Evolutionary conservation across 2,329 filamentous ascomycete genomes (phyloP).

Genomic region (Furcasterigmium furcatum): DNA sequence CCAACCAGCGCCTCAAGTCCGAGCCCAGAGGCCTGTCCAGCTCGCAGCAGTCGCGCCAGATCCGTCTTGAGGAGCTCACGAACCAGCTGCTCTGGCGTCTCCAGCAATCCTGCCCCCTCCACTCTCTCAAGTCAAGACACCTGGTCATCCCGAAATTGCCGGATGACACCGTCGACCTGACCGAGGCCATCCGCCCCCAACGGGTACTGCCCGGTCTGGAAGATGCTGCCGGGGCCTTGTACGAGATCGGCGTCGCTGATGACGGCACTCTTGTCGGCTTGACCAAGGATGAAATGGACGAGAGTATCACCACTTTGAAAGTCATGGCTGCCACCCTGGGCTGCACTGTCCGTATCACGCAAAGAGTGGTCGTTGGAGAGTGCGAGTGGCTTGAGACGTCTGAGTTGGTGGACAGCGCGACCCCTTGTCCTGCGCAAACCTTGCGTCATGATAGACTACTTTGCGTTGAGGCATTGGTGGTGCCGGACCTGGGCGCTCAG

Average conservation of each 20-base stretch:
- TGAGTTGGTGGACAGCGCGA: constrained; percentile 21
- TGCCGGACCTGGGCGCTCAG: constrained; percentile 54
- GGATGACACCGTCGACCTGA: constrained; percentile 50
- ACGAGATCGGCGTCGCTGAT: constrained; percentile 95
- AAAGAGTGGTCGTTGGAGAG: constrained; percentile 79
- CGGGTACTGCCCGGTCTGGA: constrained; percentile 77
- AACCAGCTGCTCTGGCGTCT: constrained; percentile 93
- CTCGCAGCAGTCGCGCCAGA: constrained; percentile 68
- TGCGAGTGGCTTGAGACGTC: constrained; percentile 67
- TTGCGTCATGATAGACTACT: constrained; percentile 57
- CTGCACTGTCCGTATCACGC: constrained; percentile 77
- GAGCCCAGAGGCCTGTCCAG: constrained; percentile 13
- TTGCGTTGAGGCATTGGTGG: constrained; percentile 89
- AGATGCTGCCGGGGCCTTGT: constrained; percentile 88
- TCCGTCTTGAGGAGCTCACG: constrained; percentile 84
- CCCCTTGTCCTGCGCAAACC: constrained; percentile 18
- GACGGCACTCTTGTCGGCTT: constrained; percentile 89
- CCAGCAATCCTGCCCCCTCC: constrained; percentile 91
- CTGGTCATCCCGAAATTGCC: constrained; percentile 74
- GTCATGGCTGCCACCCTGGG: constrained; percentile 93
- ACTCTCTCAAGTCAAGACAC: constrained; percentile 74
- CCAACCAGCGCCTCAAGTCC: constrained; percentile 11
- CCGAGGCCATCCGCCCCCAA: constrained; percentile 42
- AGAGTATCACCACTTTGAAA: constrained; percentile 80
- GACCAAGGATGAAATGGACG: constrained; percentile 85